A percentile compares a stretch with the other conserved stretches of the same genome.
Conservation (phyloP, 2,329 filamentous ascomycete species). For the Cercospora janseana region DNA sequence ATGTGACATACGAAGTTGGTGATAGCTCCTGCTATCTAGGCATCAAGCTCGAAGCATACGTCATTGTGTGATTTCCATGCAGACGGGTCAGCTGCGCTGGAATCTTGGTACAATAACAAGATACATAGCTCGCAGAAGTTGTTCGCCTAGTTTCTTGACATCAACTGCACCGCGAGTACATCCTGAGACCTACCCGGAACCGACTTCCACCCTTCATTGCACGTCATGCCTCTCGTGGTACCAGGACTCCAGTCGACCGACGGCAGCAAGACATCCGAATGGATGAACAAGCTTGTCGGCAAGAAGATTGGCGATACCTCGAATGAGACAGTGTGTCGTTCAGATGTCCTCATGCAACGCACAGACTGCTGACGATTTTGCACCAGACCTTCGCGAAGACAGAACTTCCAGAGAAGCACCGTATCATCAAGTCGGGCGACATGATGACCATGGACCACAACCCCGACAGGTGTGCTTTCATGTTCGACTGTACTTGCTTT, state of each 20-base stretch:
- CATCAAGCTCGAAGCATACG: constrained; percentile 4
- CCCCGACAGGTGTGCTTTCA: constrained; percentile 43
- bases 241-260: constrained; percentile 47
- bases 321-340: constrained; percentile 44
- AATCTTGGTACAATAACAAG: constrained; percentile 11
- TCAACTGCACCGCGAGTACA: neutral
- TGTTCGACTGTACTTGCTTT: neutral
- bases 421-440: constrained; percentile 47
- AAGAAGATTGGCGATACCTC: constrained; percentile 52
- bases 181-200: neutral
- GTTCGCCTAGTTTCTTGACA: neutral
- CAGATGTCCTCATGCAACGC: neutral
- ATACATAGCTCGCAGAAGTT: neutral
- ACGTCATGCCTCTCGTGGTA: constrained; percentile 52
- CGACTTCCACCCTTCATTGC: neutral
- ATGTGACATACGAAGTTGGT: constrained; percentile 7
- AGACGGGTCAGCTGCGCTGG: constrained; percentile 1
- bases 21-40: constrained; percentile 2
- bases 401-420: constrained; percentile 50
- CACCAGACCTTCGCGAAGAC: constrained; percentile 51
- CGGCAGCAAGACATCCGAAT: constrained; percentile 42
- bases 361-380: neutral
- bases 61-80: constrained; percentile 5
- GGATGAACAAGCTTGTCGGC: constrained; percentile 50
- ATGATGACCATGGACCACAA: constrained; percentile 50